These are phyloP conservation scores for Apiotrichum veenhuisii DNA, from an alignment of 1,284 basidiomycete species.

Conservation along the genomic window DNA sequence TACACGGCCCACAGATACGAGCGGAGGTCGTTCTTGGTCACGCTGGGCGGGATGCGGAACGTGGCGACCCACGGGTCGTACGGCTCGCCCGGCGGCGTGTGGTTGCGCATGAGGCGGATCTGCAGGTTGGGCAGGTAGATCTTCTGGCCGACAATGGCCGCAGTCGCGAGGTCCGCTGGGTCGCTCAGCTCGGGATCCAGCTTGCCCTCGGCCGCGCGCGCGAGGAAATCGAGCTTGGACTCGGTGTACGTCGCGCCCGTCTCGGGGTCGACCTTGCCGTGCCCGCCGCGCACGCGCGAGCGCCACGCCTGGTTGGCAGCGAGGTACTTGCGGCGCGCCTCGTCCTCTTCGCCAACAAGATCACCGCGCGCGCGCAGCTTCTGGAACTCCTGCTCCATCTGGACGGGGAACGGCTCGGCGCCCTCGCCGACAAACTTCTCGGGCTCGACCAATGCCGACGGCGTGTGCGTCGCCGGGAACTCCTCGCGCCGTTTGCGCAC, in stretches of 20 bases:
- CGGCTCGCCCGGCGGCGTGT: slow-evolving; percentile 67
- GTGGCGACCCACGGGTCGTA: slow-evolving; percentile 95
- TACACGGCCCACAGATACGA: slow-evolving; percentile 80
- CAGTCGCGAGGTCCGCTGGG: background rate
- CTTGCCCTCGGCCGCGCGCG: slow-evolving; percentile 11
- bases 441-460: slow-evolving; percentile 25
- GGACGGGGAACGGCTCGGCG: slow-evolving; percentile 26
- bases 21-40: slow-evolving; percentile 88
- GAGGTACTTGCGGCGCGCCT: slow-evolving; percentile 37
- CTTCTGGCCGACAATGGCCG: slow-evolving; percentile 66
- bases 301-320: slow-evolving; percentile 34
- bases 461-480: slow-evolving; percentile 13
- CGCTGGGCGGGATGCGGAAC: slow-evolving; percentile 73
- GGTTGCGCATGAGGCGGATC: slow-evolving; percentile 78
- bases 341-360: slow-evolving; percentile 30
- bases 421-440: slow-evolving; percentile 14
- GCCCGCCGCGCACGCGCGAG: slow-evolving; percentile 34
- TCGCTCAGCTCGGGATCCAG: background rate
- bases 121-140: slow-evolving; percentile 85
- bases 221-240: slow-evolving; percentile 10
- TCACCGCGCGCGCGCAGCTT: slow-evolving; percentile 26
- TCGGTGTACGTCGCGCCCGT: slow-evolving; percentile 2
- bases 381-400: slow-evolving; percentile 42
- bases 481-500: slow-evolving; percentile 34
- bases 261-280: background rate